Evolutionary conservation across 768 basidiomycete species (phyloP), one percentile per base, ranked within the genome.

Genomic region (Leccinum subtestaceum): DNA sequence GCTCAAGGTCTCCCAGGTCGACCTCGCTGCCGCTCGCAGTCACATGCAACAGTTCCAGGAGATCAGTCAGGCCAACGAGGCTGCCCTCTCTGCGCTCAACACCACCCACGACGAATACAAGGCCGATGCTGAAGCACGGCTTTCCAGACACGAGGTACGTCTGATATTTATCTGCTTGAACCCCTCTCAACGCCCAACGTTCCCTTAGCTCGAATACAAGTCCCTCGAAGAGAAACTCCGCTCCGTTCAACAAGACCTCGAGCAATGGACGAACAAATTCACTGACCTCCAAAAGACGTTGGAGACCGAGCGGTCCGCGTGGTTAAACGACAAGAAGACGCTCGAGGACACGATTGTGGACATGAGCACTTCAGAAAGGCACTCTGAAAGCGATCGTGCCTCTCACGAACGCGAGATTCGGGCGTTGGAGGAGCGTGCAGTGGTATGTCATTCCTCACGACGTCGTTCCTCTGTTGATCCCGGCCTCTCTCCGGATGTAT

Each of bases 21-120:
- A 94, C 63, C 81, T 93, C 36, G 79, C 84, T 10, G 77, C 84
- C 19, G 87, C 91, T 1, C 81, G 82, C 56, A 82, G 75, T 48
- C 90, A 93, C 66, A 86, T 88, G 29, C 83, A 89, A 59, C 93
- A 95, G 70, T 95, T 89, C 83, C 84, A 91, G 68, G 86, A 89
- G 63, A 94, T 95, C 64, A 89, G 88, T 60, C 83, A 87, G 66
- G 88, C 91, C 0, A 93, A 83, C 65, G 93, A 95, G 70, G 81
- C 81, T 61, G 90, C 92, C 9, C 77, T 95, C 7, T 78, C 82
- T 29, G 81, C 82, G 32, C 73, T 94, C 46, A 91, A 86, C 57
- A 65, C 76, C 0, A 92, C 89, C 0, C 86, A 87, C 62, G 93
- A 95, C 56, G 87, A 93, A 69, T 95, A 88, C 78, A 89, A 86